These are phyloP conservation scores for Xylaria sp. DNA, from an alignment of 2,329 filamentous ascomycete genomes.

Conservation along the genomic window DNA sequence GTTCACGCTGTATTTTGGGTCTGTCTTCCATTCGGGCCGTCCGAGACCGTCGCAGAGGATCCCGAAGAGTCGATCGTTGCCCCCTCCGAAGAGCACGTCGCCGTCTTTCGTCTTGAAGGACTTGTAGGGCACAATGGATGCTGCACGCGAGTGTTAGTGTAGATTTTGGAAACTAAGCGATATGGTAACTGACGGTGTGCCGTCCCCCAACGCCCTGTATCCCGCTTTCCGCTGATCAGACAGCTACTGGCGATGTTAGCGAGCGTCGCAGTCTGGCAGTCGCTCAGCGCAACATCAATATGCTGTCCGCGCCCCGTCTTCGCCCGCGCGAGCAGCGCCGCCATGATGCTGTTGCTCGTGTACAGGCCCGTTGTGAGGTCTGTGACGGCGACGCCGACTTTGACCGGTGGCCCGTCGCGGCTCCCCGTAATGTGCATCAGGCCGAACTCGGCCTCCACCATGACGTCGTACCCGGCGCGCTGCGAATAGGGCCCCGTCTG, in stretches of 20 bases:
- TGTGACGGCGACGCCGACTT: constrained; percentile 96
- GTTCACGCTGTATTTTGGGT: constrained; percentile 70
- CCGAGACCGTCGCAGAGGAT: constrained; percentile 71
- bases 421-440: constrained; percentile 98
- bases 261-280: constrained; percentile 93
- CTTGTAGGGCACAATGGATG: constrained; percentile 96
- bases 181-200: constrained; percentile 77
- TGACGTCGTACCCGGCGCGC: constrained; percentile 96
- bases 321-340: constrained; percentile 80
- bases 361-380: constrained; percentile 96
- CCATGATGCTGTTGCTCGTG: constrained; percentile 95
- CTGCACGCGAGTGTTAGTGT: constrained; percentile 54
- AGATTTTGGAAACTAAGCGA: not conserved
- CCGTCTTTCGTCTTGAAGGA: constrained; percentile 81
- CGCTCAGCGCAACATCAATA: constrained; percentile 89
- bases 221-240: constrained; percentile 86
- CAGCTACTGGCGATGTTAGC: constrained; percentile 96
- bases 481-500: constrained; percentile 91
- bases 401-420: constrained; percentile 89
- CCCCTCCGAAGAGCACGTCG: constrained; percentile 76
- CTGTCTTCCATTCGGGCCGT: constrained; percentile 68
- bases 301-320: constrained; percentile 87
- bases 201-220: constrained; percentile 93
- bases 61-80: constrained; percentile 77
- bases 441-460: constrained; percentile 98